Evolutionary conservation across 1,139 yeast genomes (phyloP), one percentile per base, ranked within the genome.

Genomic region (Geotrichum aggregatum): DNA sequence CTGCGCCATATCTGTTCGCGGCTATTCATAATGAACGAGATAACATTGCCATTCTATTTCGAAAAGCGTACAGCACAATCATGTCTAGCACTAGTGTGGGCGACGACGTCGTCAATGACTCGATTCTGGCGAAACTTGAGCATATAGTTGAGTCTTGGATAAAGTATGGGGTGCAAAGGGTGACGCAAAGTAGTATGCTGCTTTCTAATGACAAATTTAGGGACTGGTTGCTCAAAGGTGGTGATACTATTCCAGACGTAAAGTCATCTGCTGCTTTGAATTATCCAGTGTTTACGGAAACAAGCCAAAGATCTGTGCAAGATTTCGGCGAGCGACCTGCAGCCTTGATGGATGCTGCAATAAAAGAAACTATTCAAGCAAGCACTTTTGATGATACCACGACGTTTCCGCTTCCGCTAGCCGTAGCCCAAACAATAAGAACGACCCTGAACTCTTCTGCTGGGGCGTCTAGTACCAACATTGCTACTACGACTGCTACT

Each of bases 21-120:
- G 45, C 49, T 1, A 21, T 44, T 10, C 49, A 49, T 31, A 14
- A 14, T 4, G 49, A 49, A 24, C 24, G 34, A 19, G 45, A 39
- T 3, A 26, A 26, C 24, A 35, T 44, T 8, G 31, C 36, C 13
- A 26, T 19, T 1, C 40, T 49, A 16, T 44, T 49, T n/a, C 44
- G 34, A n/a, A 42, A 38, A 5, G 41, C 46, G 10, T 38, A 28
- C 18, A 33, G 18, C 28, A 24, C 28, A n/a, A n/a, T n/a, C n/a
- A n/a, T n/a, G n/a, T n/a, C n/a, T n/a, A 3, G 36, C 44, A 8
- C 38, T 30, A n/a, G n/a, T n/a, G n/a, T n/a, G n/a, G n/a, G n/a
- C n/a, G n/a, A n/a, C n/a, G n/a, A n/a, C n/a, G n/a, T n/a, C n/a
- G n/a, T n/a, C n/a, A n/a, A n/a, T n/a, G n/a, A n/a, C n/a, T n/a